These are phyloP conservation scores for Cutaneotrichosporon mucoides DNA, from an alignment of 1,284 basidiomycete genomes.

Conservation along the genomic window DNA sequence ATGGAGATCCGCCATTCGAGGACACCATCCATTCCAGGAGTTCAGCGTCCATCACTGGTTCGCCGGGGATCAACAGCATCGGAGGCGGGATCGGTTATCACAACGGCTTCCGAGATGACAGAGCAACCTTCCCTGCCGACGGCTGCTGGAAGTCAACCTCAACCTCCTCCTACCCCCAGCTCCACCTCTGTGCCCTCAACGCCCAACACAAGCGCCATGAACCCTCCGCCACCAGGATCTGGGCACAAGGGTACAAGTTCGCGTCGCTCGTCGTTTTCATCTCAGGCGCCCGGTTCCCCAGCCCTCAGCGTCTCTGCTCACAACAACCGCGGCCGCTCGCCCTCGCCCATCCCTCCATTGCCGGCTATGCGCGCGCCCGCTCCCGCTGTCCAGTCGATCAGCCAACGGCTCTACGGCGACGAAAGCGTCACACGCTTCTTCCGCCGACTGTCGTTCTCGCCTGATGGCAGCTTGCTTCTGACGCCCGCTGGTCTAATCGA, in stretches of 20 bases:
- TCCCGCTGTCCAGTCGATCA: conserved; percentile 47
- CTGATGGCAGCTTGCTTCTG: conserved; percentile 86
- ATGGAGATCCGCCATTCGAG: conserved; percentile 49
- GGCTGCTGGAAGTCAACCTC: conserved; percentile 34
- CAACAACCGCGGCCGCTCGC: conserved; percentile 61
- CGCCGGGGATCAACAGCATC: conserved; percentile 69
- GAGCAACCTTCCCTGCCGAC: conserved; percentile 30
- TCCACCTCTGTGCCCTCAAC: conserved; percentile 42
- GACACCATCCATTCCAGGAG: conserved; percentile 44
- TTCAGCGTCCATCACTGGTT: conserved; percentile 56
- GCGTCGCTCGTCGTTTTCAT: conserved; percentile 80
- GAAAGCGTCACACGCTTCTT: conserved; percentile 96
- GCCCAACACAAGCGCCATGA: conserved; percentile 41
- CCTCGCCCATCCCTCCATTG: conserved; percentile 83
- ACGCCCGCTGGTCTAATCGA: conserved; percentile 97
- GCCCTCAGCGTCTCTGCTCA: conserved; percentile 36
- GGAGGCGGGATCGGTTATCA: conserved; percentile 63
- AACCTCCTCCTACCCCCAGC: conserved; percentile 28
- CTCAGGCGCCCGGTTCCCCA: conserved; percentile 46
- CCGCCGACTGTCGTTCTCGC: conserved; percentile 85
- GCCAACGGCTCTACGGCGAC: conserved; percentile 76
- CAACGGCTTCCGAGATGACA: conserved; percentile 56
- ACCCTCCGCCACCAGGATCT: conserved; percentile 39
- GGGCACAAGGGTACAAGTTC: conserved; percentile 55
- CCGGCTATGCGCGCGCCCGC: conserved; percentile 66